Conservation (phyloP, 2,329 filamentous ascomycete genomes). For the Polytolypa hystricis region DNA sequence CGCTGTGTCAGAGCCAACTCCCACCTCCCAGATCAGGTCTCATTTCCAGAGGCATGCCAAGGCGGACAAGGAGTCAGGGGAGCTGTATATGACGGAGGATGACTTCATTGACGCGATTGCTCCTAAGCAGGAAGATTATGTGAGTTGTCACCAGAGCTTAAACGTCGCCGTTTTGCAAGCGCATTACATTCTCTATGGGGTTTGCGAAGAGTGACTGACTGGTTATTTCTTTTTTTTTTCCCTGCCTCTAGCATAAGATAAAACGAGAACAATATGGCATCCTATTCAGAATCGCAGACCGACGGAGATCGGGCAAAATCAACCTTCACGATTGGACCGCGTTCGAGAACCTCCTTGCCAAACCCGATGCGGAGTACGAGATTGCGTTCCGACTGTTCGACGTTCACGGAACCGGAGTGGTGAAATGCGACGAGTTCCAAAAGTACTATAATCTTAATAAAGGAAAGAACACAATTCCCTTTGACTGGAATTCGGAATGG, state of each 20-base stretch:
- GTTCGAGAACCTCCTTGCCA: slow-evolving; percentile 86
- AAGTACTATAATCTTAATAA: slow-evolving; percentile 80
- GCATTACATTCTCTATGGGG: no score
- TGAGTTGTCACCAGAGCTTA: no score
- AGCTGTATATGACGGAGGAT: slow-evolving; percentile 69
- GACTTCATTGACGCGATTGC: slow-evolving; percentile 87
- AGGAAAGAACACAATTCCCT: slow-evolving; percentile 71
- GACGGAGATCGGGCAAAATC: slow-evolving; percentile 60
- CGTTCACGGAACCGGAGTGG: slow-evolving; percentile 65
- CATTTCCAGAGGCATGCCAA: slow-evolving; percentile 67
- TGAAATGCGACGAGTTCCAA: slow-evolving; percentile 84
- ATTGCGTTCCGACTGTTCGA: slow-evolving; percentile 97
- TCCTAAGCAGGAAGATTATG: slow-evolving; percentile 78
- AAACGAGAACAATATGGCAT: slow-evolving; percentile 90
- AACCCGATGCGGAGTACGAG: slow-evolving; percentile 96
- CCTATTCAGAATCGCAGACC: slow-evolving; percentile 84
- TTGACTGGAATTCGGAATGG: slow-evolving; percentile 97
- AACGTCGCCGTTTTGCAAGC: no score
- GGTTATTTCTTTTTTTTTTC: slow-evolving; percentile 2
- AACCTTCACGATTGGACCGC: slow-evolving; percentile 77
- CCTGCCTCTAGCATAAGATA: slow-evolving; percentile 72
- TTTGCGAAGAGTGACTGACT: no score
- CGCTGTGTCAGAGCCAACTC: slow-evolving; percentile 41
- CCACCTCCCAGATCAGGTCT: slow-evolving; percentile 64
- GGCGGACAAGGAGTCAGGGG: slow-evolving; percentile 63